Conservation (phyloP, 1,139 yeast species). For the Pneumocystis carinii region DNA sequence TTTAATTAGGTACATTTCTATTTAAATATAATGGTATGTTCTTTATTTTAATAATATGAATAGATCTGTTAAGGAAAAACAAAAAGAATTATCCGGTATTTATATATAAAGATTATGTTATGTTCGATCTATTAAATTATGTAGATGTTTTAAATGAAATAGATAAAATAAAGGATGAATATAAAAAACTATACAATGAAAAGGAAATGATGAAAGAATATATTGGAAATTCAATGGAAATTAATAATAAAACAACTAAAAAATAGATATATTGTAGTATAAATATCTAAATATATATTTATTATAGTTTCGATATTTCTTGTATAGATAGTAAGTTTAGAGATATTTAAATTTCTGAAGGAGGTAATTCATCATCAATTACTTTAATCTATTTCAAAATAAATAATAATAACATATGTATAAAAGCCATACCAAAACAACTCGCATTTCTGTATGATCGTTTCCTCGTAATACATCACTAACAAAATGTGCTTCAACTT, state of each 20-base stretch:
- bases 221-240: neutral
- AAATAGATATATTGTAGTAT: neutral
- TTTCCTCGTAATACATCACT: conserved; percentile 77
- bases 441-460: conserved; percentile 59
- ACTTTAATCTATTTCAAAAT: neutral
- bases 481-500: conserved; percentile 68
- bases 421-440: conserved; percentile 36
- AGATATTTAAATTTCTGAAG: neutral
- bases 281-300: neutral
- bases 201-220: neutral
- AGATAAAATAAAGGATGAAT: neutral
- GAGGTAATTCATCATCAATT: neutral
- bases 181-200: neutral
- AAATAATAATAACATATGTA: neutral
- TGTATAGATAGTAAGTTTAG: neutral
- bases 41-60: neutral
- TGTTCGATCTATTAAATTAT: neutral
- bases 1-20: neutral
- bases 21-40: neutral
- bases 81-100: neutral
- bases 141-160: neutral
- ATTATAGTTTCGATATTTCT: neutral
- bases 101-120: neutral
- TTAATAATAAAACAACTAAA: neutral
- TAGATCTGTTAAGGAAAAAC: neutral